Conservation (phyloP, 768 basidiomycete genomes). For the Daedaleopsis nitida region DNA sequence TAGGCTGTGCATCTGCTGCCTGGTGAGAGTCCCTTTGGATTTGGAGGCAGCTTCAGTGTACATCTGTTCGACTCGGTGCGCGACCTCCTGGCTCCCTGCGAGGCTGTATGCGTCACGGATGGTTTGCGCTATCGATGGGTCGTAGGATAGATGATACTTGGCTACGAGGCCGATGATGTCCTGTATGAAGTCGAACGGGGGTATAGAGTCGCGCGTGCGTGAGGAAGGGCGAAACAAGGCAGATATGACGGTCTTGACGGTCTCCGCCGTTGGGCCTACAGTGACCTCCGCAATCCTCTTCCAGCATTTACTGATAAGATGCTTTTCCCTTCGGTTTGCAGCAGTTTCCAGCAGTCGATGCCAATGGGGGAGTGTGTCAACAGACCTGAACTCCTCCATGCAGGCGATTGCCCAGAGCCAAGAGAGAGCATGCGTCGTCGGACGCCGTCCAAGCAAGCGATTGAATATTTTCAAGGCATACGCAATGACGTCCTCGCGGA, state of each 20-base stretch:
- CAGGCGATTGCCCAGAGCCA: slow-evolving; percentile 43
- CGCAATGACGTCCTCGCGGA: not conserved
- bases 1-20: not conserved
- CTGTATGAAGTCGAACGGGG: slow-evolving; percentile 15
- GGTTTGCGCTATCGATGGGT: slow-evolving; percentile 12
- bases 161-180: not conserved
- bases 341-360: slow-evolving; percentile 48
- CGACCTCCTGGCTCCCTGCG: slow-evolving; percentile 9
- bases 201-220: not conserved
- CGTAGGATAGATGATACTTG: slow-evolving; percentile 15
- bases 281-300: not conserved
- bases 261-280: not conserved
- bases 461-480: not conserved
- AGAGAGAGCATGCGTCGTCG: slow-evolving; percentile 35
- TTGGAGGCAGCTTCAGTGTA: slow-evolving; percentile 6
- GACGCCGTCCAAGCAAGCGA: not conserved
- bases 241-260: not conserved
- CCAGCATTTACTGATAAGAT: not conserved
- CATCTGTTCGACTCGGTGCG: slow-evolving; percentile 15
- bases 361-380: slow-evolving; percentile 48
- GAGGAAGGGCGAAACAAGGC: not conserved
- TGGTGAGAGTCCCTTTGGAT: not conserved
- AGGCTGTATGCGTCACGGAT: slow-evolving; percentile 23
- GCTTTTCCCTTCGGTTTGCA: not conserved
- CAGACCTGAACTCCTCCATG: not conserved